Base-by-base conservation (phyloP, 2,329 filamentous ascomycete genomes). In the Beauveria sp. region DNA sequence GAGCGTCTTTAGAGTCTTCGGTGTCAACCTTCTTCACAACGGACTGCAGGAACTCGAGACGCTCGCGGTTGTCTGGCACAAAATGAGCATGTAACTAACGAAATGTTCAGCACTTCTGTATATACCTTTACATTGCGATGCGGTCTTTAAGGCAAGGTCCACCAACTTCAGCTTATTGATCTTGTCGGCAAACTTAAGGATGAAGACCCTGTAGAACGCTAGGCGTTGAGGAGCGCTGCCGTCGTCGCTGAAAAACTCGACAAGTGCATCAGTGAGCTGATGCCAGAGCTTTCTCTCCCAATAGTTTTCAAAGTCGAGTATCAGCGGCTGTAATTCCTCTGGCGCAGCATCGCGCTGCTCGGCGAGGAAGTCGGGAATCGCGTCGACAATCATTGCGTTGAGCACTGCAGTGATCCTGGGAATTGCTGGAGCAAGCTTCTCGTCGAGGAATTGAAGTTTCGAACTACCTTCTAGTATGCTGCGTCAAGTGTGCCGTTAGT, bases 251-350 rank as follows among this genome's bases (percentile, higher is more conserved):
- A 97, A 99, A 83, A 93, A 97, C 67, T 90, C 84, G 69, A 96
- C 81, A 62, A 99, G 84, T 59, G 88, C 82, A 72, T 96, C 89
- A 42, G 95, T 99, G 68, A 99, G 88, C 79, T 99, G 93, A 80
- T 99, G 95, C 95, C 95, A 99, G 78, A 99, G 84, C 80, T 97
- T 97, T 71, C 93, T 88, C 81, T 99, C 95, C 95, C 95, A 99
- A 73, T 87, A 90, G 74, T 96, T 92, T 80, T 99, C 95, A 67
- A 99, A 96, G 70, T 88, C 86, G 69, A 99, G 84, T 75, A 97
- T 90, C 71, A 90, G 86, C 70, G 88, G 84, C 78, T 97, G 93
- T 59, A 96, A 85, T 74, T 96, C 90, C 68, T 92, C 90, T 58
- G 92, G 90, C 70, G 92, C 90, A 74, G 87, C 81, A 73, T 96